Evolutionary conservation across 129 eudicot species (phyloP), one percentile per base, ranked within the genome.

Genomic region (Lonicera japonica): DNA sequence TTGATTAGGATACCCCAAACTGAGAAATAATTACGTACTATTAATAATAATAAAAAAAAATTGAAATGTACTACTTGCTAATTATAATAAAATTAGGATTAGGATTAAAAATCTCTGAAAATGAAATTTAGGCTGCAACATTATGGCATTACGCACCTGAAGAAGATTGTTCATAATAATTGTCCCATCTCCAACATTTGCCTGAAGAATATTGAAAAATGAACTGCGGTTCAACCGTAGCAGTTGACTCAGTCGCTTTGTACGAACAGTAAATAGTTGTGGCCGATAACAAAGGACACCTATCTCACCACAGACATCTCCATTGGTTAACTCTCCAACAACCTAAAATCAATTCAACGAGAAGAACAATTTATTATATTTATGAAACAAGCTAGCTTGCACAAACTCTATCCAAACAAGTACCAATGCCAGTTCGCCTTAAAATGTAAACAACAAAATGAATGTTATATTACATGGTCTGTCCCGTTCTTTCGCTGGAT

Each of bases 231-330:
- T 83, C 70, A 87, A 65, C 68, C 95, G 67, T 39, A 87, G 67
- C 18, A 87, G 85, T 70, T 87, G 95, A 50, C 90, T 75, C 72
- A 87, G 60, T 48, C 88, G 85, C 67, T 76, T 87, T 20, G 95
- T 83, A 10, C 90, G 90, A 61, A 79, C 85, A 0, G 90, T 83
- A 67, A 80, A 87, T 20, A 80, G 83, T 55, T 87, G 95, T 18
- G 95, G 95, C 58, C 83, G 60, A 66, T 83, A 87, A 80, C 95
- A 83, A 25, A 87, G 90, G 50, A 87, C 88, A 21, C 95, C 91
- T 23, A 79, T 75, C 76, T 87, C 95, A 57, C 95, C 95, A 50
- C 81, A 83, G 25, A 83, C 79, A 24, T 78, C 91, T 29, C 95
- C 95, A 0, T 82, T 59, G 67, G 58, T 78, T 51, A 66, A 70